phyloP scores from a whole-genome alignment of 805 yeast species.

The Wickerhamomyces mucosus region DNA sequence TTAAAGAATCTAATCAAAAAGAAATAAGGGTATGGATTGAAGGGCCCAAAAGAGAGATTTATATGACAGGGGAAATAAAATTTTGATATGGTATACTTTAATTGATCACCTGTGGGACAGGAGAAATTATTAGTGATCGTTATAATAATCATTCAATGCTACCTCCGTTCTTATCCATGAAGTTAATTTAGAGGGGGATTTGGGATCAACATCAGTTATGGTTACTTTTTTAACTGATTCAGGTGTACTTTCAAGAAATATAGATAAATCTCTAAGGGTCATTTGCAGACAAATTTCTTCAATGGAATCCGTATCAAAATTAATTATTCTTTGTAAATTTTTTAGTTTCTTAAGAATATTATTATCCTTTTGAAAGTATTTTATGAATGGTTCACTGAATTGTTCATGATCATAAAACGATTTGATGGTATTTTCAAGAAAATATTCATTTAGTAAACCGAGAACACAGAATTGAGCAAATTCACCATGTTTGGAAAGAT shows the following conservation, averaged over 20 bases:
- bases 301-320: constrained; percentile 8
- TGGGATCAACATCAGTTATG: constrained; percentile 46
- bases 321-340: constrained; percentile 14
- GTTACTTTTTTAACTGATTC: neutral
- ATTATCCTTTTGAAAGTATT: constrained; percentile 13
- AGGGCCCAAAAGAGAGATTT: constrained; percentile 5
- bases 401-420: constrained; percentile 1
- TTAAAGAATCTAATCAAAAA: constrained; percentile 4
- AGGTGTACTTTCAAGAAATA: constrained; percentile 21
- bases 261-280: constrained; percentile 30
- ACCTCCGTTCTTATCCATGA: constrained; percentile 15
- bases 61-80: constrained; percentile 8
- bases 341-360: constrained; percentile 18
- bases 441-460: constrained; percentile 20
- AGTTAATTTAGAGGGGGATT: constrained; percentile 21
- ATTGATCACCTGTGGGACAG: no score
- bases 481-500: constrained; percentile 23
- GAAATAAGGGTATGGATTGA: constrained; percentile 15
- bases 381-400: constrained; percentile 3
- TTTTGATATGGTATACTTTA: neutral
- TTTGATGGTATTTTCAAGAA: neutral
- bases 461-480: constrained; percentile 37
- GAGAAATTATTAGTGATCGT: no score
- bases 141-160: constrained; percentile 25
- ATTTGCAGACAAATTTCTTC: constrained; percentile 21